phyloP scores from a whole-genome alignment of 2,329 filamentous ascomycete species.

The Botrytis aclada region DNA sequence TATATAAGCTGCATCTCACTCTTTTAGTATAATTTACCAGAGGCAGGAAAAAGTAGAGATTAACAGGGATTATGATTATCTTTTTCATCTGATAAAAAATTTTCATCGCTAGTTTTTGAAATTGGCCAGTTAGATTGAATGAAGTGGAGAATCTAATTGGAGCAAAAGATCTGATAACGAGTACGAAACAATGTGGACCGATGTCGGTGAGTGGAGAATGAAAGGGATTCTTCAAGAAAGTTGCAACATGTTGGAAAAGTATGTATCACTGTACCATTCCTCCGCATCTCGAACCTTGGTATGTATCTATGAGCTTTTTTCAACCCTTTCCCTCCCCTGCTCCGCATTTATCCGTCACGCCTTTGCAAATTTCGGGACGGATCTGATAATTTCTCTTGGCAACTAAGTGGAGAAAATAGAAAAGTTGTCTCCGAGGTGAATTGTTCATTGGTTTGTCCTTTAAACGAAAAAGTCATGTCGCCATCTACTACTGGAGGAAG shows the following conservation, averaged over 20 bases:
- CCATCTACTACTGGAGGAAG: background rate
- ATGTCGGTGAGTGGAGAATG: conserved; percentile 12
- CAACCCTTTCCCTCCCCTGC: background rate
- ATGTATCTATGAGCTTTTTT: background rate
- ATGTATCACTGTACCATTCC: background rate
- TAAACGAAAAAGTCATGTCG: background rate
- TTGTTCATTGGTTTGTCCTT: background rate
- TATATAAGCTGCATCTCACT: background rate
- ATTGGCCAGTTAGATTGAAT: background rate
- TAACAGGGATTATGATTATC: conserved; percentile 18
- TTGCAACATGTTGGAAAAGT: background rate
- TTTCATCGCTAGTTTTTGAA: background rate
- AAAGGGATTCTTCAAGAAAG: background rate
- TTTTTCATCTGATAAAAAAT: conserved; percentile 20
- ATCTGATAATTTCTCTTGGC: conserved; percentile 22
- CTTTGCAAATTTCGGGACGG: conserved; percentile 9
- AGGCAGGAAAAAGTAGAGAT: background rate
- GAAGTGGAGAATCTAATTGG: background rate
- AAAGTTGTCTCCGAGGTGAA: background rate
- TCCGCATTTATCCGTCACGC: conserved; percentile 5
- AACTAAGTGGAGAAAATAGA: background rate
- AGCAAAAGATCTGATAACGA: conserved; percentile 17
- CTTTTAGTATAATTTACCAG: background rate
- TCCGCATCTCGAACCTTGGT: background rate
- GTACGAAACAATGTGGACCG: conserved; percentile 7